Evolutionary conservation across 768 basidiomycete species (phyloP), one percentile per base, ranked within the genome.

Genomic region (Pisolithus marmoratus): DNA sequence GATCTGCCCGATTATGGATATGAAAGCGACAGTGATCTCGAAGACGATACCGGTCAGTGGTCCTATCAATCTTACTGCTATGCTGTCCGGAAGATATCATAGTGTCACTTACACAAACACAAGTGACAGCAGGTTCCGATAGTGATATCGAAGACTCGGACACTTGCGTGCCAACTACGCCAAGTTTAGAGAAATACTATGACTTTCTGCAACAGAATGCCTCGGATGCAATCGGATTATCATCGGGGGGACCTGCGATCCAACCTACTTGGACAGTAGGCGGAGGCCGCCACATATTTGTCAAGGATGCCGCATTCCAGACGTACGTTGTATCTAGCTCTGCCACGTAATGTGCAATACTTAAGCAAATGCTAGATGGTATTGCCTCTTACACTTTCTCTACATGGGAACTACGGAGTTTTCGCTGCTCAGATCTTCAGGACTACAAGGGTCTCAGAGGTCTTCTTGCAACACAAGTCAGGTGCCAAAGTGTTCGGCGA

Each of bases 341-440:
- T 3, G 5, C 19, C 8, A 8, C 2, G 5, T 48, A 37, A 8
- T 22, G 17, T 12, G 36, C 48, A 37, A 31, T 3, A 23, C 27
- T 3, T 34, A 14, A 6, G 8, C 38, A 4, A 8, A 3, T 12
- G 0, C 31, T 50, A 76, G 74, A 15, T 70, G 70, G 69, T 69
- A 68, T 48, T 65, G 71, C 1, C 59, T 73, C 14, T 19, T 76
- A 7, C 70, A 69, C 46, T 75, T 72, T 51, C 61, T 76, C 3
- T 73, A 73, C 50, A 74, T 71, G 1, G 56, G 59, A 19, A 63
- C 68, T 26, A 40, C 69, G 36, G 54, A 50, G 24, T 76, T 73
- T 52, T 48, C 56, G 14, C 65, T 69, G 5, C 64, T 73, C 22
- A 63, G 55, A n/a, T 68, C 64, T 5, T 49, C 58, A 12, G 52